phyloP scores from a whole-genome alignment of 495 filamentous ascomycete species.

The Hypoxylon lenormandii region DNA sequence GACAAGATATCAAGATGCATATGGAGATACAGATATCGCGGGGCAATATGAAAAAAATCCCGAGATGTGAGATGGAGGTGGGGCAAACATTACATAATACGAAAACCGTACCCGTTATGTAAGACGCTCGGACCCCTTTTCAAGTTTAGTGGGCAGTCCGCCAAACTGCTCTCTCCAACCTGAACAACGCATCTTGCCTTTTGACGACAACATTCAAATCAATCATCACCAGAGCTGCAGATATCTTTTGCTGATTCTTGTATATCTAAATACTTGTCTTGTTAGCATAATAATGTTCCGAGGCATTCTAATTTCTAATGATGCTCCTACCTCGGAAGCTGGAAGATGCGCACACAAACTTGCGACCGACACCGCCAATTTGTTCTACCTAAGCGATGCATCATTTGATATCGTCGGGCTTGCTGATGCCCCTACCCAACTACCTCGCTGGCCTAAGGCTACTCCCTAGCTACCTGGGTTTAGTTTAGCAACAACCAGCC shows the following conservation, averaged over 20 bases:
- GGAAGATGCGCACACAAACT: background rate
- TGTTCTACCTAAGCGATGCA: slow-evolving; percentile 9
- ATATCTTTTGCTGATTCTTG: background rate
- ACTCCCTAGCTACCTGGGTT: background rate
- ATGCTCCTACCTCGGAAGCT: background rate
- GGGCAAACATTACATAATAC: too few relatives aligned
- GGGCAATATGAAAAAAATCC: too few relatives aligned
- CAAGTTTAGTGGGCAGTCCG: background rate
- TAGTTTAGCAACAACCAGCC: background rate
- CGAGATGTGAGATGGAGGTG: too few relatives aligned
- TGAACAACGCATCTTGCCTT: slow-evolving; percentile 11
- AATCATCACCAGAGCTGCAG: slow-evolving; percentile 8
- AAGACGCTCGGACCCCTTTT: background rate
- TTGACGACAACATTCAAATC: slow-evolving; percentile 21
- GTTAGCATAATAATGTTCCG: background rate
- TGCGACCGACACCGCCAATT: slow-evolving; percentile 34
- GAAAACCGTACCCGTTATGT: too few relatives aligned
- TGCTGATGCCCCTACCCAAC: background rate
- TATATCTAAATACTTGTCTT: background rate
- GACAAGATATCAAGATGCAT: too few relatives aligned
- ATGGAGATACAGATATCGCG: too few relatives aligned
- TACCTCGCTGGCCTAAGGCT: background rate
- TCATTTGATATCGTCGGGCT: slow-evolving; percentile 19
- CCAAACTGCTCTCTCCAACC: slow-evolving; percentile 22
- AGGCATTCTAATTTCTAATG: background rate